Evolutionary conservation across 1,284 basidiomycete genomes (phyloP).

Genomic region (Moesziomyces antarcticus): DNA sequence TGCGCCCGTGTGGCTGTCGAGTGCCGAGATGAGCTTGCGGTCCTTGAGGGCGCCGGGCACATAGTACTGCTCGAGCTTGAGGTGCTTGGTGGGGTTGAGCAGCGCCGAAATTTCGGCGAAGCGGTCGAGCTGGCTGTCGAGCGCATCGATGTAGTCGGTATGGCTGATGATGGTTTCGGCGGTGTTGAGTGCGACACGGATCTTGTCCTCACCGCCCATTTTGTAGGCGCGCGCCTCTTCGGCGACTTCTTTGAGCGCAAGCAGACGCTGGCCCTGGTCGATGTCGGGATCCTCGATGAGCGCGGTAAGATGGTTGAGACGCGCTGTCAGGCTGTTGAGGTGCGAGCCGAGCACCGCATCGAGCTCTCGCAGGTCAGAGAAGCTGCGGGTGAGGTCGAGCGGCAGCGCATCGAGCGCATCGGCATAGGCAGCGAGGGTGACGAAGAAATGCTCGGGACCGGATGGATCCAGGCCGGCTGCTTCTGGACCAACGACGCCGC

Average conservation of each 20-base stretch:
- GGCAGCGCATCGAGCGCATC: constrained; percentile 94
- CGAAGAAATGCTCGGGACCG: constrained; percentile 56
- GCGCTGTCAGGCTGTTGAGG: constrained; percentile 58
- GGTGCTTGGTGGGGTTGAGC: constrained; percentile 49
- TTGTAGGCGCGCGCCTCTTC: constrained; percentile 92
- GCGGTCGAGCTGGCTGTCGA: constrained; percentile 55
- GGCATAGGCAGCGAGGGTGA: constrained; percentile 65
- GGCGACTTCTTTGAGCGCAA: constrained; percentile 89
- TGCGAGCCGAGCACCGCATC: constrained; percentile 87
- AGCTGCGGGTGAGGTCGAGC: constrained; percentile 89
- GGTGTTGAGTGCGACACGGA: constrained; percentile 92
- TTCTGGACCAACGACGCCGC: constrained; percentile 42
- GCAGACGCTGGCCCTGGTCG: constrained; percentile 82
- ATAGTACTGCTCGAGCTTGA: constrained; percentile 52
- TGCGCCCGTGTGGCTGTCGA: constrained; percentile 14
- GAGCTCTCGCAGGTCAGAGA: constrained; percentile 95
- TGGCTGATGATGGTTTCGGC: constrained; percentile 76
- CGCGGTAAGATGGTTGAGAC: constrained; percentile 58
- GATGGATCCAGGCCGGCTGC: constrained; percentile 44
- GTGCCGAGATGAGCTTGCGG: constrained; percentile 39
- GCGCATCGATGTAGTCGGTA: constrained; percentile 64
- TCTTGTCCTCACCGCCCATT: constrained; percentile 98
- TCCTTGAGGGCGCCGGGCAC: constrained; percentile 43
- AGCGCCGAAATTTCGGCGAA: constrained; percentile 53
- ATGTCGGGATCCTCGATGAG: constrained; percentile 73